Evolutionary conservation across 495 filamentous ascomycete genomes (phyloP).

Genomic region (Penicillium flavigenum): DNA sequence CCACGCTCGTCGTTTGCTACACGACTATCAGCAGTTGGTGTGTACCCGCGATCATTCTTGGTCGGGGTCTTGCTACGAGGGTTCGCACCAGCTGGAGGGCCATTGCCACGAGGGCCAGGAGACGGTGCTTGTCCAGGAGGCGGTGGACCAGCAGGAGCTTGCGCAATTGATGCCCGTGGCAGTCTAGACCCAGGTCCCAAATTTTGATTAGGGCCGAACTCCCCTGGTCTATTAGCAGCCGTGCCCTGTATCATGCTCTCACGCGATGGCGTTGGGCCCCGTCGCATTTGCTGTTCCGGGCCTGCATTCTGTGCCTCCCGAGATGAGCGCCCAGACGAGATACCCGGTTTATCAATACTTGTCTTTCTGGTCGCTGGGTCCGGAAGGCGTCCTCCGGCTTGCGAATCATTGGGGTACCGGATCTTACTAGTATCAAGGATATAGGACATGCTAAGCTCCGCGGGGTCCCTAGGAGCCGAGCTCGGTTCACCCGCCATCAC

Average conservation of each 20-base stretch:
- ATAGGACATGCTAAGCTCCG: slow-evolving; percentile 86
- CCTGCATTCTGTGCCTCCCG: slow-evolving; percentile 63
- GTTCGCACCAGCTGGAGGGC: slow-evolving; percentile 35
- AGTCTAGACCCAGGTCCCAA: slow-evolving; percentile 58
- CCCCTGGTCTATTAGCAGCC: slow-evolving; percentile 32
- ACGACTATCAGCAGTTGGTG: slow-evolving; percentile 52
- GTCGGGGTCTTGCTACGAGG: slow-evolving; percentile 62
- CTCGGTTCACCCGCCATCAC: slow-evolving; percentile 94
- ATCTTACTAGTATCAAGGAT: slow-evolving; percentile 94
- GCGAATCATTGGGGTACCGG: slow-evolving; percentile 79
- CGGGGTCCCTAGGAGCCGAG: slow-evolving; percentile 72
- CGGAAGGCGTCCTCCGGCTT: slow-evolving; percentile 42
- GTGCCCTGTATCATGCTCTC: slow-evolving; percentile 48
- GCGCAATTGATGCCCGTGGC: slow-evolving; percentile 67
- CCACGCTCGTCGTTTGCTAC: slow-evolving; percentile 48
- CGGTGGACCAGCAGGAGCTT: slow-evolving; percentile 77
- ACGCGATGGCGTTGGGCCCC: slow-evolving; percentile 48
- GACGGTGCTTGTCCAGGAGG: slow-evolving; percentile 83
- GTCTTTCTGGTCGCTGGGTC: slow-evolving; percentile 36
- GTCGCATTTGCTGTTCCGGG: slow-evolving; percentile 52
- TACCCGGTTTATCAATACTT: slow-evolving; percentile 40
- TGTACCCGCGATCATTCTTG: slow-evolving; percentile 49
- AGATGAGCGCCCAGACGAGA: slow-evolving; percentile 46
- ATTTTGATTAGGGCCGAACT: slow-evolving; percentile 33
- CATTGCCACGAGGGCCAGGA: slow-evolving; percentile 62